These are phyloP conservation scores for Penicillium turbatum DNA, from an alignment of 495 filamentous ascomycete species.

Conservation along the genomic window DNA sequence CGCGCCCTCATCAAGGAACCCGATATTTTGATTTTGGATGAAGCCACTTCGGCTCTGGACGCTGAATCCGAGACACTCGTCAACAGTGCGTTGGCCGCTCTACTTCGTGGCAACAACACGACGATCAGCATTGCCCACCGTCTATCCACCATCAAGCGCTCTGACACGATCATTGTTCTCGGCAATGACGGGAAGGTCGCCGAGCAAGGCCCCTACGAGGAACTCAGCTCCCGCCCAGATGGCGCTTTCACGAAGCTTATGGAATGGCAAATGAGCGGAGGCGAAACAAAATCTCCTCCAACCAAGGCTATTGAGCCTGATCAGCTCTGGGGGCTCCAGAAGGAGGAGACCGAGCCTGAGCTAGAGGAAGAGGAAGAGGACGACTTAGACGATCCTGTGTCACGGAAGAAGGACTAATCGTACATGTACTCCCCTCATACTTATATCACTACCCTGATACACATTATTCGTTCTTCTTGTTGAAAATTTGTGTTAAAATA, in stretches of 20 bases:
- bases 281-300: constrained; percentile 49
- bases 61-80: constrained; percentile 97
- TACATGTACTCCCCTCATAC: neutral
- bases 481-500: neutral
- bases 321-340: constrained; percentile 34
- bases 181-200: constrained; percentile 80
- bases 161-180: constrained; percentile 87
- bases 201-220: constrained; percentile 77
- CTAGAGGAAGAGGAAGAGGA: constrained; percentile 21
- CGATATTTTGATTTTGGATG: constrained; percentile 93
- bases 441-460: neutral
- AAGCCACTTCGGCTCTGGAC: constrained; percentile 89
- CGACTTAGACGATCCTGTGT: constrained; percentile 13
- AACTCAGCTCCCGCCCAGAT: constrained; percentile 63
- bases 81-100: constrained; percentile 75
- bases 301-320: constrained; percentile 26
- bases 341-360: constrained; percentile 25
- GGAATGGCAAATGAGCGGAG: constrained; percentile 98
- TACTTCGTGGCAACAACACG: constrained; percentile 82
- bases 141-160: constrained; percentile 91
- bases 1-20: constrained; percentile 91
- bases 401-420: constrained; percentile 20
- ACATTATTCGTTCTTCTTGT: constrained; percentile 1
- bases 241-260: constrained; percentile 92
- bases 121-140: constrained; percentile 97